Evolutionary conservation across 1,284 basidiomycete species (phyloP).

Genomic region (Ustilago cynodontis): DNA sequence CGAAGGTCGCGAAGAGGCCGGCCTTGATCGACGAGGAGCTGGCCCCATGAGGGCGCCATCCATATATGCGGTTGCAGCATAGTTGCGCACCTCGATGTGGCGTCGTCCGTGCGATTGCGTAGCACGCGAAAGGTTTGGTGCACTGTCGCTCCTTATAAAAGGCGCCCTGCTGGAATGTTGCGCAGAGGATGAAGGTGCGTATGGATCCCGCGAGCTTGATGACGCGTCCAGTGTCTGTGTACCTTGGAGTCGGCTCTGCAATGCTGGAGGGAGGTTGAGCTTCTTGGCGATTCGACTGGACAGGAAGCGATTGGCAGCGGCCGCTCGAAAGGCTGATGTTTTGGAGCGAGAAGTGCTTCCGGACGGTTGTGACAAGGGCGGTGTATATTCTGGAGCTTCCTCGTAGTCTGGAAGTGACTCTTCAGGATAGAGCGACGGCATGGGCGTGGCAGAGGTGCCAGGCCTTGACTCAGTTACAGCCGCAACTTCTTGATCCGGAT

Average conservation of each 20-base stretch:
- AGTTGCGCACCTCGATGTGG: conserved; percentile 36
- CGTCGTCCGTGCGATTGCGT: conserved; percentile 9
- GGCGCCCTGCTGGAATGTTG: conserved; percentile 3
- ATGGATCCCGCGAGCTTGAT: neutral
- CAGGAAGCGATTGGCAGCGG: conserved; percentile 46
- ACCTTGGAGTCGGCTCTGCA: conserved; percentile 40
- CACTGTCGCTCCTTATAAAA: conserved; percentile 46
- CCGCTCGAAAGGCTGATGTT: conserved; percentile 31
- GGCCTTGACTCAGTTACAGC: neutral
- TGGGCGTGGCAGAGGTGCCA: conserved; percentile 12
- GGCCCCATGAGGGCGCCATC: conserved; percentile 48
- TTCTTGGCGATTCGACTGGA: conserved; percentile 45
- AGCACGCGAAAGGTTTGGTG: conserved; percentile 23
- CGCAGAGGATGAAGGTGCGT: neutral
- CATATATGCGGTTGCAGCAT: conserved; percentile 38
- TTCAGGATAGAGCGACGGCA: conserved; percentile 40
- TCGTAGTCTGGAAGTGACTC: conserved; percentile 41
- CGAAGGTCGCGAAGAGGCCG: conserved; percentile 20
- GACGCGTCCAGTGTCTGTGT: conserved; percentile 25
- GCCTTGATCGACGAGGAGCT: conserved; percentile 17
- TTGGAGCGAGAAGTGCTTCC: conserved; percentile 28
- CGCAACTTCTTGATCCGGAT: neutral
- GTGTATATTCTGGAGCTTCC: conserved; percentile 45
- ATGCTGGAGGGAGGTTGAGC: conserved; percentile 35
- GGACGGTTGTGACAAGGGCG: conserved; percentile 24